Base-by-base conservation (phyloP, 352 stramenopile species). In the Achlya hypogyna region DNA sequence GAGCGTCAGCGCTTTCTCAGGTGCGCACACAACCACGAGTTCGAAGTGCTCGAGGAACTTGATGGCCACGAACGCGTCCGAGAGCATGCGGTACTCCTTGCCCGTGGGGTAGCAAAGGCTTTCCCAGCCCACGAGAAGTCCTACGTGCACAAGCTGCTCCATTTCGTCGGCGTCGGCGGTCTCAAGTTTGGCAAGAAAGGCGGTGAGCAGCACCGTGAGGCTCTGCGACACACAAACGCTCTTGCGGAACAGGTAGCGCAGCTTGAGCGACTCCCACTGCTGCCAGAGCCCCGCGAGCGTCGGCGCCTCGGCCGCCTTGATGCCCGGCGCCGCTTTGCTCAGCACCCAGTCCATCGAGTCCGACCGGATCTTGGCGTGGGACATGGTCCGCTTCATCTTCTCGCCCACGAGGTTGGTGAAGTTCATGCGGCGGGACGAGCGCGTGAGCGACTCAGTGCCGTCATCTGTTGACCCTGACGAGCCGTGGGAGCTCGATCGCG, bases 71-170 rank as follows among this genome's bases (percentile, higher is more conserved):
- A 81, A 93, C 5, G 91, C 79, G 62, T 97, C 90, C 22, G 89
- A 91, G 34, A 98, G 86, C 96, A 98, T 98, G 43, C 86, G 88
- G 32, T 98, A 69, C 65, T 98, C 96, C 69, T 98, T 97, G 25
- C 93, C 95, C 42, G 96, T 89, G 18, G 95, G 94, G 64, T 86
- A 97, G 28, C 98, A 87, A 1, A 99, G 77, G 43, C 92, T 96
- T 75, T 98, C 93, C 83, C 96, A 98, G 28, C 89, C 92, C 40
- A 98, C 86, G 14, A 97, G 68, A 60, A 97, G 96, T 0, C 87
- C 87, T 16, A 90, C 74, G 32, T 69, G 70, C 0, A 75, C 80
- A 51, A 93, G 72, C 69, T 93, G 85, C 32, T 67, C 60, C 52
- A 89, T 85, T 51, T 73, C 49, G 58, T 89, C 79, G 9, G 83